phyloP scores from a whole-genome alignment of 2,329 filamentous ascomycete genomes.

The Penicillium sp. region DNA sequence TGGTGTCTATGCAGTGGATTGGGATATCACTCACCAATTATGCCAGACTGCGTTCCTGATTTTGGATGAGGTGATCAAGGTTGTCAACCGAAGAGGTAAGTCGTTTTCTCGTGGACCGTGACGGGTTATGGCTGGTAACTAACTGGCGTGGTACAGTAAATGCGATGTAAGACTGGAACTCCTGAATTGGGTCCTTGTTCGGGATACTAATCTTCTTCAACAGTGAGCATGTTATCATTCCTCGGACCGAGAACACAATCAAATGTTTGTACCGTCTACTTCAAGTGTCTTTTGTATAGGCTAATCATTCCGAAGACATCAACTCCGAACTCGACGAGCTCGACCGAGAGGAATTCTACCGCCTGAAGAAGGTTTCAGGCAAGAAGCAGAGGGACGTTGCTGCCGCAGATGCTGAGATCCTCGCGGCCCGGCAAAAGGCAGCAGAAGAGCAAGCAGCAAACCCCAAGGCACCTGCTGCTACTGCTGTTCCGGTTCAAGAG shows the following conservation, averaged over 20 bases:
- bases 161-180: constrained; percentile 66
- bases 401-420: constrained; percentile 70
- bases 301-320: constrained; percentile 62
- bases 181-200: background rate
- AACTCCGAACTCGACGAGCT: constrained; percentile 97
- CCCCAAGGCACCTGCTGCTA: constrained; percentile 30
- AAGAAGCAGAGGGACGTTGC: constrained; percentile 79
- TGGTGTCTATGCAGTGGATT: background rate
- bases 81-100: constrained; percentile 89
- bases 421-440: constrained; percentile 46
- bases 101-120: constrained; percentile 4
- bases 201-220: constrained; percentile 14
- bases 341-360: constrained; percentile 96
- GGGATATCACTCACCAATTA: constrained; percentile 11
- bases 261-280: constrained; percentile 60
- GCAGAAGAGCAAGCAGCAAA: constrained; percentile 57
- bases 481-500: constrained; percentile 38
- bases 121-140: constrained; percentile 11
- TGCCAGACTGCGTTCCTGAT: constrained; percentile 88
- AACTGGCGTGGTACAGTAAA: constrained; percentile 61
- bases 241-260: constrained; percentile 98
- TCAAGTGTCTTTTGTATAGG: background rate
- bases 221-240: constrained; percentile 74
- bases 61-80: constrained; percentile 97
- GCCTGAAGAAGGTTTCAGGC: constrained; percentile 88